These are phyloP conservation scores for Cynanchum wilfordii DNA, from an alignment of 257 asterid genomes.

Conservation along the genomic window DNA sequence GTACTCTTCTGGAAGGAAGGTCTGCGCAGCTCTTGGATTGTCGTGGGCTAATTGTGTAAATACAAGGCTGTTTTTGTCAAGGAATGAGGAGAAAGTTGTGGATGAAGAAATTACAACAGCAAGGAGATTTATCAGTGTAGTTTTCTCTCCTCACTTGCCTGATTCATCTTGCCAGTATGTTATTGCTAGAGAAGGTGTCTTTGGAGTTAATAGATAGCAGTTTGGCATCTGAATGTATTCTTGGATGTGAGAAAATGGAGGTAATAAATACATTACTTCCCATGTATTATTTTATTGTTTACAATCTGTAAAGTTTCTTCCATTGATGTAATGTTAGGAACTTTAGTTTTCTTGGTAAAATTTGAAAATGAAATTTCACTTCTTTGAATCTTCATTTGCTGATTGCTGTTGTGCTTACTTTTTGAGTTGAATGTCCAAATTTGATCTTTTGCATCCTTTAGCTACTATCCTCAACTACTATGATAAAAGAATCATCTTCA, in stretches of 20 bases:
- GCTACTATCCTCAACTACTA: background rate
- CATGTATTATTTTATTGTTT: background rate
- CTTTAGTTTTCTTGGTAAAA: background rate
- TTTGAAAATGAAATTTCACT: background rate
- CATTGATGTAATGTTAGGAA: background rate
- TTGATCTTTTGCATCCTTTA: background rate
- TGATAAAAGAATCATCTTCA: background rate
- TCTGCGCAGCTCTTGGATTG: slow-evolving; percentile 71
- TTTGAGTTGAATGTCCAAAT: background rate
- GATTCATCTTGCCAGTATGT: slow-evolving; percentile 63
- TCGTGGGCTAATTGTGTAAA: slow-evolving; percentile 97
- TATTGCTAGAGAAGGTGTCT: slow-evolving; percentile 60
- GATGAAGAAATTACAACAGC: slow-evolving; percentile 35
- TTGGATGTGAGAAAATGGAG: background rate
- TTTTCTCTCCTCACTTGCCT: slow-evolving; percentile 84
- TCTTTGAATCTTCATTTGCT: background rate
- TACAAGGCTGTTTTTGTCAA: slow-evolving; percentile 68
- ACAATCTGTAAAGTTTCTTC: background rate
- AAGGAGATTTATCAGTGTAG: slow-evolving; percentile 65
- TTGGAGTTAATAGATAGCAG: slow-evolving; percentile 37
- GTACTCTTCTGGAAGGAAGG: slow-evolving; percentile 72
- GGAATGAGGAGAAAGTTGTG: slow-evolving; percentile 45
- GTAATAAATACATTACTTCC: background rate
- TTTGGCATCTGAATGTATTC: background rate
- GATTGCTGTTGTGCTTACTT: background rate